A percentile compares a stretch with the other conserved stretches of the same genome.
These are phyloP conservation scores for Moricandia moricandioides DNA, from an alignment of 345 rosid genomes.

Conservation along the genomic window DNA sequence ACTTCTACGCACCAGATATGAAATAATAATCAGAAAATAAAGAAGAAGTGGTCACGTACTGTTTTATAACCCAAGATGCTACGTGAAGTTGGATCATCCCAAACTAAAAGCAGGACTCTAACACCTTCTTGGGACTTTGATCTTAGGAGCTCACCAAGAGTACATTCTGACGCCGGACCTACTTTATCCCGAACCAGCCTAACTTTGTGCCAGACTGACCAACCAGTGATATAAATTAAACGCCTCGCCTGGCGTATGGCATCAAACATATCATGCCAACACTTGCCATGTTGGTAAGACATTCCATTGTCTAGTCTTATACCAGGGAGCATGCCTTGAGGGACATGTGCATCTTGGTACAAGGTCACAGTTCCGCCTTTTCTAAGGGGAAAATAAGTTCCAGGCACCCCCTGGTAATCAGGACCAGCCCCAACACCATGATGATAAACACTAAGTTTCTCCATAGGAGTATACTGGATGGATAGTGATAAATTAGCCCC, in stretches of 20 bases:
- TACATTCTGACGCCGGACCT: constrained; percentile 41
- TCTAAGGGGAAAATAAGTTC: constrained; percentile 90
- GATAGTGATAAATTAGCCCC: constrained; percentile 70
- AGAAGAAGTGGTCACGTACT: background rate
- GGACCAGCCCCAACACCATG: constrained; percentile 89
- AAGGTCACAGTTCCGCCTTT: constrained; percentile 77
- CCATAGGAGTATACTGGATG: constrained; percentile 73
- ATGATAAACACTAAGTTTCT: constrained; percentile 61
- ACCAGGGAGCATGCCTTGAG: constrained; percentile 72
- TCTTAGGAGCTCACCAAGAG: constrained; percentile 79
- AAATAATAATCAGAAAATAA: background rate
- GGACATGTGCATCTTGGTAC: constrained; percentile 96
- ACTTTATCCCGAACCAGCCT: constrained; percentile 60
- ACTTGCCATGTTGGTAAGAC: constrained; percentile 75
- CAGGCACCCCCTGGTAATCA: constrained; percentile 77
- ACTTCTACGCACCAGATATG: background rate
- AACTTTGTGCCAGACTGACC: constrained; percentile 97
- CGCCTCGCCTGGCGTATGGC: constrained; percentile 78
- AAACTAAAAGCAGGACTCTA: constrained; percentile 86
- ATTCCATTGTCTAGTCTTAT: constrained; percentile 59
- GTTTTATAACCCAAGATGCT: constrained; percentile 78
- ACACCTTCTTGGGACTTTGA: constrained; percentile 94
- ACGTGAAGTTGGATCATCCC: constrained; percentile 99
- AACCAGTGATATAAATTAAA: constrained; percentile 84
- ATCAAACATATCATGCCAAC: constrained; percentile 86